Conservation (phyloP, 345 rosid genomes). For the Populus deltoides region DNA sequence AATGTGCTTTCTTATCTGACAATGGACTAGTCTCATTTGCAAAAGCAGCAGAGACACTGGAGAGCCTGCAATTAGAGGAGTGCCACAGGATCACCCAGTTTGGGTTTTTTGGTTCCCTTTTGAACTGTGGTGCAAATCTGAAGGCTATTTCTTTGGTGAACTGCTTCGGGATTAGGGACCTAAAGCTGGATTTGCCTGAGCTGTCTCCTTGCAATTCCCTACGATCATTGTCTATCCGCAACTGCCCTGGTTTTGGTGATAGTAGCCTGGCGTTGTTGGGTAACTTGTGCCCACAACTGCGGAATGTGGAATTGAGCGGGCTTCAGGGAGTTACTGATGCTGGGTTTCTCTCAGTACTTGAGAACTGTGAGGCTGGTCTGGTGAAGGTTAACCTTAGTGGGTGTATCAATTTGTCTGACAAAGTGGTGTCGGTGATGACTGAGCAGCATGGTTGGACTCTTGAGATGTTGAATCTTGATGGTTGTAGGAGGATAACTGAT, state of each 20-base stretch:
- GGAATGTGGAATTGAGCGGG: constrained; percentile 61
- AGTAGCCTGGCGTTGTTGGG: constrained; percentile 59
- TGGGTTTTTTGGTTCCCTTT: constrained; percentile 75
- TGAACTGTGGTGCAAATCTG: constrained; percentile 64
- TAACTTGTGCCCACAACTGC: constrained; percentile 69
- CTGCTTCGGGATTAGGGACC: constrained; percentile 74
- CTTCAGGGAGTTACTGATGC: constrained; percentile 69
- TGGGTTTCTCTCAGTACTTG: constrained; percentile 53
- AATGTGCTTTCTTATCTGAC: constrained; percentile 65
- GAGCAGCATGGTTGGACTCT: constrained; percentile 60
- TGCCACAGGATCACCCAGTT: constrained; percentile 91
- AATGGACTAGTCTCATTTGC: constrained; percentile 72
- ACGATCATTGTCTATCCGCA: constrained; percentile 52
- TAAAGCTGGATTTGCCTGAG: constrained; percentile 33
- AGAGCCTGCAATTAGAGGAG: constrained; percentile 81
- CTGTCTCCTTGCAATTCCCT: constrained; percentile 53
- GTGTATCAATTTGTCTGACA: constrained; percentile 59
- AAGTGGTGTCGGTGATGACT: constrained; percentile 40
- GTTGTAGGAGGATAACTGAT: constrained; percentile 68
- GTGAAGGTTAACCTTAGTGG: constrained; percentile 55
- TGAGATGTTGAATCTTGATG: constrained; percentile 54
- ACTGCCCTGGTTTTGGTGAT: constrained; percentile 92
- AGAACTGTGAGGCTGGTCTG: constrained; percentile 54
- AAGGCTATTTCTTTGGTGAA: constrained; percentile 60
- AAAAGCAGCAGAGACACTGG: constrained; percentile 59